phyloP scores from a whole-genome alignment of 2,329 filamentous ascomycete genomes.

The Macroventuria anomochaeta region DNA sequence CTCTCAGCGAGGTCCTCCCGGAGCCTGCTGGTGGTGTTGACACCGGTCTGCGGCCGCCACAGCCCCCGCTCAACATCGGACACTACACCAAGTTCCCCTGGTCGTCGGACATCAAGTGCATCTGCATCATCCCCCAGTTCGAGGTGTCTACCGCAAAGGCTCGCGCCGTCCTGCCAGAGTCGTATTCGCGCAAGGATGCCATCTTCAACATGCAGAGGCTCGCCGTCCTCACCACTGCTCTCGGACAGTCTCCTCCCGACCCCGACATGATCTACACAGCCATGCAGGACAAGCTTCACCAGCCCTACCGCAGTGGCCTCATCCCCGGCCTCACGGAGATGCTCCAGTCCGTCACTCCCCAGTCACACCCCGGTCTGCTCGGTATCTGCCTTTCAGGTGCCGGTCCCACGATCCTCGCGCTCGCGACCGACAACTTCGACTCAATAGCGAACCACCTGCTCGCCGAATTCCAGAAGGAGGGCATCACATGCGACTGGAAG shows the following conservation, averaged over 20 bases:
- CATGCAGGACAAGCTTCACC: constrained; percentile 99
- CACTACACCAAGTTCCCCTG: constrained; percentile 96
- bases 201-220: constrained; percentile 97
- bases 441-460: constrained; percentile 83
- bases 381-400: constrained; percentile 95
- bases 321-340: constrained; percentile 93
- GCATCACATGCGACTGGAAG: constrained; percentile 84
- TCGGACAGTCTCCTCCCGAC: constrained; percentile 88
- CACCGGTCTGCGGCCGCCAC: constrained; percentile 83
- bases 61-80: constrained; percentile 90
- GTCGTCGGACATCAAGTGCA: constrained; percentile 93
- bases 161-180: constrained; percentile 79
- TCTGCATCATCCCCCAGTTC: constrained; percentile 95
- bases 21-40: constrained; percentile 89
- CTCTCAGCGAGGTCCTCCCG: constrained; percentile 89
- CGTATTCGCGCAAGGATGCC: constrained; percentile 82
- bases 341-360: constrained; percentile 86
- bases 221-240: constrained; percentile 84
- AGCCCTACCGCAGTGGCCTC: constrained; percentile 89
- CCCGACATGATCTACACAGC: constrained; percentile 94
- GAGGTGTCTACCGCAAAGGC: constrained; percentile 94
- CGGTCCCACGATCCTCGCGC: constrained; percentile 90
- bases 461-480: constrained; percentile 71
- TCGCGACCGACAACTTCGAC: constrained; percentile 90
- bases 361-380: constrained; percentile 83